Evolutionary conservation across 306 rosid genomes (phyloP).

Genomic region (Trifolium subterraneum): DNA sequence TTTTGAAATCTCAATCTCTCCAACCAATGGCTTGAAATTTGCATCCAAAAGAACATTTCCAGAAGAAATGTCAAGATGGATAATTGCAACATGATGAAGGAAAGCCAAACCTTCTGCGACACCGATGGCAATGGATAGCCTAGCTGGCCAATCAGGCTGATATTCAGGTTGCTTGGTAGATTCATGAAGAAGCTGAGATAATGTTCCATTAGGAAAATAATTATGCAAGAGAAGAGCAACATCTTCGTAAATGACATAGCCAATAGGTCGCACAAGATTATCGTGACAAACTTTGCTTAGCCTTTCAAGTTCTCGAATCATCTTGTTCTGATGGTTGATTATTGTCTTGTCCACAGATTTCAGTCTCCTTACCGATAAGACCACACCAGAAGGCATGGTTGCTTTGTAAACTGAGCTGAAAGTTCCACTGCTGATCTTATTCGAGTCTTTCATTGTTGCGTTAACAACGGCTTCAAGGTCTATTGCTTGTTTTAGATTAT

Average conservation of each 20-base stretch:
- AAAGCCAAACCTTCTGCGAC: conserved; percentile 96
- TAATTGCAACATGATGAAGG: conserved; percentile 91
- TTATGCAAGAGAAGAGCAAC: conserved; percentile 93
- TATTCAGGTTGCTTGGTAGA: conserved; percentile 71
- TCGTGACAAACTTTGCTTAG: conserved; percentile 88
- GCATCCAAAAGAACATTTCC: conserved; percentile 87
- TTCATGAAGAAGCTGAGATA: conserved; percentile 92
- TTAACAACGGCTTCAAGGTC: conserved; percentile 91
- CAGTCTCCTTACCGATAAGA: conserved; percentile 83
- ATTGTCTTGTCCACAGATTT: conserved; percentile 96
- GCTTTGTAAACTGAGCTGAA: conserved; percentile 96
- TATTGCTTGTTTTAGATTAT: conserved; percentile 85
- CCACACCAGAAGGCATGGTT: conserved; percentile 92
- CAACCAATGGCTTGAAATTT: conserved; percentile 81
- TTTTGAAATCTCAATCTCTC: conserved; percentile 96
- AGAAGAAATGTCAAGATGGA: conserved; percentile 96
- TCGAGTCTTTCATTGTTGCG: conserved; percentile 85
- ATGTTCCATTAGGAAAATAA: conserved; percentile 81
- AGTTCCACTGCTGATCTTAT: conserved; percentile 86
- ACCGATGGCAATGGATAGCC: conserved; percentile 88
- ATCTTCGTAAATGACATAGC: conserved; percentile 94
- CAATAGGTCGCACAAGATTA: conserved; percentile 84
- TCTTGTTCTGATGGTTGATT: conserved; percentile 92
- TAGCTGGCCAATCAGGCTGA: conserved; percentile 90
- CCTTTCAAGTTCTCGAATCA: conserved; percentile 97